Evolutionary conservation across 148 eudicot species (phyloP).

Genomic region (Suaeda aralocaspica): DNA sequence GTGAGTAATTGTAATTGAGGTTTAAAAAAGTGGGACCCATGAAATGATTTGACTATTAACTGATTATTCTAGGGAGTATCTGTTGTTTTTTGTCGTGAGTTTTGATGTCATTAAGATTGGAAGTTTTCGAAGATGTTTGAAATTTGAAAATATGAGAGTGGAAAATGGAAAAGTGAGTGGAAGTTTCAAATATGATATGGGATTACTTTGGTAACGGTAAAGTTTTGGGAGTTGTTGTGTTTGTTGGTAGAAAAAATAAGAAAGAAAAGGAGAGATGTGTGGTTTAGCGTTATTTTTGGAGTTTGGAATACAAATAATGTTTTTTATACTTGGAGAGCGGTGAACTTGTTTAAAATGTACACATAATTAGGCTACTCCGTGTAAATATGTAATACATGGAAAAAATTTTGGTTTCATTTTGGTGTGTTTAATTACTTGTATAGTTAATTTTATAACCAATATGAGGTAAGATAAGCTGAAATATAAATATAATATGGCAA

Average conservation of each 20-base stretch:
- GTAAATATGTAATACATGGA: no score
- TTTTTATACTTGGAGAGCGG: neutral
- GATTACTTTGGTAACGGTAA: neutral
- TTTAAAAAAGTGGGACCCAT: conserved; percentile 3
- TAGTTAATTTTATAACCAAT: no score
- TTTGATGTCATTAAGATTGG: conserved; percentile 2
- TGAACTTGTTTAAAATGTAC: neutral
- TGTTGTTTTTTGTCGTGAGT: neutral
- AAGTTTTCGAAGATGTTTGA: conserved; percentile 1
- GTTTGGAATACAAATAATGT: neutral
- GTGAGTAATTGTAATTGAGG: no score
- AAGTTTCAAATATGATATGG: neutral
- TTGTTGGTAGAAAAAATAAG: neutral
- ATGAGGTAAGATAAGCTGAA: no score
- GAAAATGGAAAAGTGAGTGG: neutral
- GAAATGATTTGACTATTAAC: neutral
- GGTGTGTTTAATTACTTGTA: no score
- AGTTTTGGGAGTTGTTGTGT: neutral
- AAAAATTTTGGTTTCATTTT: no score
- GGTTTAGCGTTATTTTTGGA: neutral
- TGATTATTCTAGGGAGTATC: neutral
- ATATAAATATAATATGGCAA: no score
- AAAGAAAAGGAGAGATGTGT: no score
- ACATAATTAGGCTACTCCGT: no score
- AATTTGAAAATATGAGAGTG: conserved; percentile 12